These are phyloP conservation scores for Chaetoceros tenuissimus DNA, from an alignment of 108 stramenopile species.

Conservation along the genomic window DNA sequence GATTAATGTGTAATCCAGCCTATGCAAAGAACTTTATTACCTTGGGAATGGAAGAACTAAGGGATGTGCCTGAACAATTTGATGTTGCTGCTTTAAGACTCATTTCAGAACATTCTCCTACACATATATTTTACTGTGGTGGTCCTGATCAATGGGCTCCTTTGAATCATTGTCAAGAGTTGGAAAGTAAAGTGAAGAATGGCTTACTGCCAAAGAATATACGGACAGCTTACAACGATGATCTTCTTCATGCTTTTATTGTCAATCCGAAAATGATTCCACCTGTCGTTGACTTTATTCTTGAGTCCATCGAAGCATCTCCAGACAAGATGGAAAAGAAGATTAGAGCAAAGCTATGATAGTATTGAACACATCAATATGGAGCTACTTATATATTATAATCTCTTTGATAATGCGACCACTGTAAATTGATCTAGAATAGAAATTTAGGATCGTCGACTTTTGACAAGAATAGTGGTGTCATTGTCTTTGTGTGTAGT, in stretches of 20 bases:
- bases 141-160: conserved; percentile 72
- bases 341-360: no score
- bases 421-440: no score
- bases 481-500: conserved; percentile 12
- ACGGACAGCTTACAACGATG: conserved; percentile 22
- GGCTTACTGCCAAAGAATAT: conserved; percentile 26
- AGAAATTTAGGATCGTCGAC: conserved; percentile 17
- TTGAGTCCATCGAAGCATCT: conserved; percentile 23
- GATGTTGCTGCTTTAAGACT: conserved; percentile 41
- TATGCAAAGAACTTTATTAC: conserved; percentile 58
- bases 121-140: conserved; percentile 45
- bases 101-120: conserved; percentile 29
- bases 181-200: conserved; percentile 8
- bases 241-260: conserved; percentile 32
- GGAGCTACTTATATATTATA: no score
- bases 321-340: no score
- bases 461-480: conserved; percentile 18
- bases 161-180: conserved; percentile 33
- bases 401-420: no score
- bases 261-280: conserved; percentile 30
- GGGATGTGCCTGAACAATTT: conserved; percentile 48
- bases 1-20: conserved; percentile 25
- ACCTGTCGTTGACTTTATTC: conserved; percentile 34
- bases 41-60: conserved; percentile 65
- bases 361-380: no score